Evolutionary conservation across 75 land plant genomes (phyloP), one percentile per base, ranked within the genome.

Genomic region (Selaginella moellendorffii): DNA sequence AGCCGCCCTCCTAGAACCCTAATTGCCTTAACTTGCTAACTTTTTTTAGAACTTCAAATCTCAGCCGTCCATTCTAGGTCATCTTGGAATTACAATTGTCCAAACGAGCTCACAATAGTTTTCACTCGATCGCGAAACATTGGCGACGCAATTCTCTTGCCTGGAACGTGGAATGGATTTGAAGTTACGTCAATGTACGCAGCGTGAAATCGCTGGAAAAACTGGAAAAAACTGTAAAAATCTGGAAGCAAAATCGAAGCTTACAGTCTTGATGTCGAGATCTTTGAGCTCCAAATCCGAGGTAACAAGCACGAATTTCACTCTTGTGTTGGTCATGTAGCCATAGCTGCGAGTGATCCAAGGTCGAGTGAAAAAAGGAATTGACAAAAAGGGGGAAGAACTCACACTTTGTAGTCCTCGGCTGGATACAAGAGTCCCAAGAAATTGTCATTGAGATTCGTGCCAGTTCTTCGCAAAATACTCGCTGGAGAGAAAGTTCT

Each of bases 391-490:
- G 18, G 18, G 18, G 10, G 18, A 46, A 46, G 62, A 46, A 73
- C 97, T 79, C 71, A 92, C 98, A 92, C 96, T 93, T 83, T 93
- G 61, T 88, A 88, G 62, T 85, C 92, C 63, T 93, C 98, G 2
- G 87, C 80, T 27, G 98, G 98, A 72, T 93, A 93, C 18, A 93
- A 82, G 65, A 93, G 79, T 22, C 98, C 98, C 54, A 93, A 80
- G 70, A 81, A 93, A 24, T 89, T 93, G 72, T 88, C 98, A 61
- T 88, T 93, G 75, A 85, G 60, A 20, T 78, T 80, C 21, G 86
- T 72, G 27, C 85, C 87, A 65, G 83, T 67, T 68, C 78, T 93
- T 64, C 81, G 88, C 8, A 96, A 90, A 72, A 88, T 88, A 71
- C 79, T 93, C 51, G 87, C 98, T 93, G 83, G 68, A 56, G 19